Evolutionary conservation across 495 filamentous ascomycete species (phyloP).

Genomic region (Aspergillus coremiiformis): DNA sequence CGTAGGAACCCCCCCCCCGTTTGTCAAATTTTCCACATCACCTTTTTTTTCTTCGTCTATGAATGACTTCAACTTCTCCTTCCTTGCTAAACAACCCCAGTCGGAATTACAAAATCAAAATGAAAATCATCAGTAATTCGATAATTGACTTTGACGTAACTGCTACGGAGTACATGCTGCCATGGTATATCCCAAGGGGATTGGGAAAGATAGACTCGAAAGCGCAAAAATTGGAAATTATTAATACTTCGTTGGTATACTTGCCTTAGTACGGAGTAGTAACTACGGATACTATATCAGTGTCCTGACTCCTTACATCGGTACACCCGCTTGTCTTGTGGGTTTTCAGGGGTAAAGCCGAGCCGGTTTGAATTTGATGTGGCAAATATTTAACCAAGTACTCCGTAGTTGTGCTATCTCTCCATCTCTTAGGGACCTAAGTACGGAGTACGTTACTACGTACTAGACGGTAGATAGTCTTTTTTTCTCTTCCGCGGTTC

Average conservation of each 20-base stretch:
- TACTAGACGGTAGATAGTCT: too few species aligned
- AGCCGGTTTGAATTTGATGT: background rate
- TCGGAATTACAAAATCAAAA: background rate
- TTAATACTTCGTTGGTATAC: background rate
- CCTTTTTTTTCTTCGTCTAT: background rate
- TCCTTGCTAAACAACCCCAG: background rate
- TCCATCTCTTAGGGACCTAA: too few species aligned
- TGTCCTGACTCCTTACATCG: too few species aligned
- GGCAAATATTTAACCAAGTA: background rate
- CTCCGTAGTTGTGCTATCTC: background rate
- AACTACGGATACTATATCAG: too few species aligned
- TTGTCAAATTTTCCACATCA: background rate
- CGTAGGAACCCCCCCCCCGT: background rate
- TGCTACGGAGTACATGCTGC: too few species aligned
- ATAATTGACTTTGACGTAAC: too few species aligned
- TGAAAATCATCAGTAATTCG: too few species aligned
- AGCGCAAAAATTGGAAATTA: background rate
- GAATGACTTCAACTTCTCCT: background rate
- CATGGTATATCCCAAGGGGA: too few species aligned
- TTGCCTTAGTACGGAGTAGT: background rate
- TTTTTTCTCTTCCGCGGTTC: too few species aligned
- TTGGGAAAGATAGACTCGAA: too few species aligned
- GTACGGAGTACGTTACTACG: too few species aligned
- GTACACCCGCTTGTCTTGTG: background rate
- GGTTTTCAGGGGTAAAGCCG: background rate